A percentile compares a stretch with the other conserved stretches of the same genome.
Evolutionary conservation across 495 filamentous ascomycete genomes (phyloP).

Genomic region (Tuber umbilicatum): DNA sequence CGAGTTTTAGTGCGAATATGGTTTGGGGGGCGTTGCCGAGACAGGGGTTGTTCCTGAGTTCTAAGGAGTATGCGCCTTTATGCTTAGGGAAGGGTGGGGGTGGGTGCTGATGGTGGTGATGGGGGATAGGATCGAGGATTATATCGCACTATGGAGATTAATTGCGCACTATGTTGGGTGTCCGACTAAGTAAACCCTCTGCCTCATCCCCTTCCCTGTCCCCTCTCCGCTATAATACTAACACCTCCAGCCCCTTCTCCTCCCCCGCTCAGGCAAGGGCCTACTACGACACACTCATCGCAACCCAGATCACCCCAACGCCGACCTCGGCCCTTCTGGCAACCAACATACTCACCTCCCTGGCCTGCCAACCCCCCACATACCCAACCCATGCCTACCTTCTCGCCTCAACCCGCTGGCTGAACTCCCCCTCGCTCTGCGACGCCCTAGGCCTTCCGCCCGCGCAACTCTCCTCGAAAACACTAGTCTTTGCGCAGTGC

Average conservation of each 20-base stretch:
- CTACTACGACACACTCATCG: conserved; percentile 59
- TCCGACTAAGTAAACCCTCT: conserved; percentile 48
- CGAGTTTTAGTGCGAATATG: conserved; percentile 59
- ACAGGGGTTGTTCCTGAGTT: conserved; percentile 60
- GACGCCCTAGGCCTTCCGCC: conserved; percentile 56
- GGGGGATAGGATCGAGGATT: conserved; percentile 50
- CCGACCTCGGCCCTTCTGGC: conserved; percentile 56
- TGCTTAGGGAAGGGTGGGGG: neutral
- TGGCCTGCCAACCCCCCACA: conserved; percentile 57
- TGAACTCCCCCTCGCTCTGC: conserved; percentile 60
- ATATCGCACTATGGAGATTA: conserved; percentile 69
- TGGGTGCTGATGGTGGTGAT: neutral
- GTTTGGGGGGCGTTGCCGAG: conserved; percentile 64
- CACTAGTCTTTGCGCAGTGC: conserved; percentile 62
- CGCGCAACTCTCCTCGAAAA: conserved; percentile 53
- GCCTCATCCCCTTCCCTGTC: neutral
- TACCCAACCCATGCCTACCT: conserved; percentile 59
- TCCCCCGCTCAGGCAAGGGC: conserved; percentile 51
- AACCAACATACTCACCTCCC: conserved; percentile 64
- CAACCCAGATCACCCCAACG: conserved; percentile 59
- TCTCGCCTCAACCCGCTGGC: conserved; percentile 58
- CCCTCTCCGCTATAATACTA: conserved; percentile 5
- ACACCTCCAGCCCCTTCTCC: conserved; percentile 45
- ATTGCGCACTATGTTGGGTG: conserved; percentile 66
- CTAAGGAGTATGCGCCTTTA: conserved; percentile 48